Evolutionary conservation across 352 stramenopile species (phyloP).

Genomic region (Phytophthora pisi): DNA sequence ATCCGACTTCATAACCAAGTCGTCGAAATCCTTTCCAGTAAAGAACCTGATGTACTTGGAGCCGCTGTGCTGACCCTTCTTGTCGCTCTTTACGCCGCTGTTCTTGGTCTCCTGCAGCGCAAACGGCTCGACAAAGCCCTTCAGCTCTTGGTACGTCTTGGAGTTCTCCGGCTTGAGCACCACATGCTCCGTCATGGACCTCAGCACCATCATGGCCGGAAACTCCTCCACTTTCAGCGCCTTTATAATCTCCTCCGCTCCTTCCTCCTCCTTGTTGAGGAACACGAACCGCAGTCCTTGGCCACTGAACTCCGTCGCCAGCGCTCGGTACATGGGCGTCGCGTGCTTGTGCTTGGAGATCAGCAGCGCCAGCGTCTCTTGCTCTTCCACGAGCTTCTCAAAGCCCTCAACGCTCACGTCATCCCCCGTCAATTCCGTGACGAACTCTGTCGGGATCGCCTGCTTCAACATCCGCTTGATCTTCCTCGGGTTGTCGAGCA

Average conservation of each 20-base stretch:
- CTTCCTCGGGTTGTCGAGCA: slow-evolving; percentile 55
- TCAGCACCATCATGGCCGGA: slow-evolving; percentile 55
- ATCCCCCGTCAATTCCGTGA: slow-evolving; percentile 37
- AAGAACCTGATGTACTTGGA: slow-evolving; percentile 47
- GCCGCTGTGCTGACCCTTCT: slow-evolving; percentile 19
- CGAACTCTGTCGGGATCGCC: slow-evolving; percentile 58
- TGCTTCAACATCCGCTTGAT: slow-evolving; percentile 71
- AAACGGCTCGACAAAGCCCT: slow-evolving; percentile 61
- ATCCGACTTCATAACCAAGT: slow-evolving; percentile 51
- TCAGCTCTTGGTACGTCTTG: slow-evolving; percentile 62
- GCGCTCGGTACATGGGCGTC: slow-evolving; percentile 61
- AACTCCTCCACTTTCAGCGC: slow-evolving; percentile 44
- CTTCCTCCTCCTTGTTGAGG: slow-evolving; percentile 41
- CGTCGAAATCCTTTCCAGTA: slow-evolving; percentile 52
- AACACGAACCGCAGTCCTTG: slow-evolving; percentile 63
- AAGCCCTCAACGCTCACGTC: slow-evolving; percentile 29
- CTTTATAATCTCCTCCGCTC: slow-evolving; percentile 37
- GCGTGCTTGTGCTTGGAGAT: slow-evolving; percentile 70
- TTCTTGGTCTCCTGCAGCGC: slow-evolving; percentile 21
- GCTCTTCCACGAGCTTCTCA: slow-evolving; percentile 30
- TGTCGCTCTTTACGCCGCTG: slow-evolving; percentile 12
- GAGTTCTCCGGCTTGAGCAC: slow-evolving; percentile 47
- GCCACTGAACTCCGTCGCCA: slow-evolving; percentile 64
- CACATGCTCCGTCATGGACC: slow-evolving; percentile 39
- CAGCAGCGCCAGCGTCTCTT: slow-evolving; percentile 51